Percentiles rank a stretch among this genome's conserved stretches.
Conservation (phyloP, 257 asterid genomes). For the Solanum arcanum region DNA sequence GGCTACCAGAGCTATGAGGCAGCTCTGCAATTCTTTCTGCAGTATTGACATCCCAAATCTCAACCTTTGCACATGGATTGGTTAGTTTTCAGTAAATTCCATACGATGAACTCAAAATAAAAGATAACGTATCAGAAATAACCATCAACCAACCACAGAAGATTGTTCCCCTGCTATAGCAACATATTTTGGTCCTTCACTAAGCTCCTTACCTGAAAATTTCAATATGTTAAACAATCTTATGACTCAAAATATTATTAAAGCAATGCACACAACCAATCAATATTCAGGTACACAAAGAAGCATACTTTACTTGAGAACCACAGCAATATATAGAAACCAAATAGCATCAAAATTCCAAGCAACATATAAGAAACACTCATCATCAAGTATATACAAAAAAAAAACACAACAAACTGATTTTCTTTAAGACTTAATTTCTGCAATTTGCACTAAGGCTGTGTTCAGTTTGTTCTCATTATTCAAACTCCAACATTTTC, state of each 20-base stretch:
- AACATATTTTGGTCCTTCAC: slow-evolving; percentile 32
- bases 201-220: slow-evolving; percentile 7
- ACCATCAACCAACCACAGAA: slow-evolving; percentile 31
- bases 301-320: not conserved
- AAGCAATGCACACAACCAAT: not conserved
- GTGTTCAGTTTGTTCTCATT: not conserved
- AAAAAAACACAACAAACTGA: not conserved
- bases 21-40: slow-evolving; percentile 37
- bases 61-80: slow-evolving; percentile 27
- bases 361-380: not conserved
- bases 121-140: not conserved
- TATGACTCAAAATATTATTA: not conserved
- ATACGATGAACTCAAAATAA: not conserved
- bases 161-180: slow-evolving; percentile 69
- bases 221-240: not conserved
- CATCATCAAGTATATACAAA: not conserved
- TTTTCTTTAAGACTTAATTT: not conserved
- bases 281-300: not conserved
- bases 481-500: not conserved
- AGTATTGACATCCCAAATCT: slow-evolving; percentile 68
- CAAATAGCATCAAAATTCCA: not conserved
- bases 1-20: slow-evolving; percentile 29
- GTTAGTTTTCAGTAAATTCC: not conserved
- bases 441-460: not conserved
- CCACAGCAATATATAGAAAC: not conserved